Evolutionary conservation across 768 basidiomycete genomes (phyloP), one percentile per base, ranked within the genome.

Genomic region (Termitomyces sp.): DNA sequence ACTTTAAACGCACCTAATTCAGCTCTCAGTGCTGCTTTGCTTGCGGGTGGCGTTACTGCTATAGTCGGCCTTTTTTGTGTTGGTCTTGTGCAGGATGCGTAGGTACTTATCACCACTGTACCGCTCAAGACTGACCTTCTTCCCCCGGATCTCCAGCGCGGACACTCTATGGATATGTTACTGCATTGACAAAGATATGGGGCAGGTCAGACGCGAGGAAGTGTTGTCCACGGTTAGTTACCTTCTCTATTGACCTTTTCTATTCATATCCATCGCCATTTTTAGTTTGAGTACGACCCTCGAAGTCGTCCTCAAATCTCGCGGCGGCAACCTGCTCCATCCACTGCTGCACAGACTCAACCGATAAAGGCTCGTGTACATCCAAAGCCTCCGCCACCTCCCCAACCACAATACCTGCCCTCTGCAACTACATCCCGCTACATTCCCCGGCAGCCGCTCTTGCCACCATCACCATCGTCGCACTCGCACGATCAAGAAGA

Each of bases 1-100:
- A 87, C 88, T 0, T 72, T 93, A 22, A 68, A 70, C 18, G 83
- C 85, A 26, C 90, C 92, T 0, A 70, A 85, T 47, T 80, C 88
- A 64, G 91, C 92, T 0, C 76, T 94, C 8, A 79, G 85, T 13
- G 88, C 90, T 22, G 84, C 89, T 1, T 63, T 95, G 16, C 74
- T 95, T 4, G 88, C 88, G 24, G 93, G 87, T 3, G 85, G 82
- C 10, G 84, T 92, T 18, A 91, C 91, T 0, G 90, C 88, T 6
- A 75, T 94, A 22, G 90, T 93, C 33, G 88, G 91, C 1, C 66
- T 89, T 68, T 94, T 93, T 64, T 92, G 90, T 61, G 84, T 91
- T 7, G 90, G 90, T 4, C 75, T 94, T 5, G 82, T 94, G 40
- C 82, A 84, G 61, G 93, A 96, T 71, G 71, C 75, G 76, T 78